phyloP scores from a whole-genome alignment of 257 asterid genomes.

The Solanum stenotomum region DNA sequence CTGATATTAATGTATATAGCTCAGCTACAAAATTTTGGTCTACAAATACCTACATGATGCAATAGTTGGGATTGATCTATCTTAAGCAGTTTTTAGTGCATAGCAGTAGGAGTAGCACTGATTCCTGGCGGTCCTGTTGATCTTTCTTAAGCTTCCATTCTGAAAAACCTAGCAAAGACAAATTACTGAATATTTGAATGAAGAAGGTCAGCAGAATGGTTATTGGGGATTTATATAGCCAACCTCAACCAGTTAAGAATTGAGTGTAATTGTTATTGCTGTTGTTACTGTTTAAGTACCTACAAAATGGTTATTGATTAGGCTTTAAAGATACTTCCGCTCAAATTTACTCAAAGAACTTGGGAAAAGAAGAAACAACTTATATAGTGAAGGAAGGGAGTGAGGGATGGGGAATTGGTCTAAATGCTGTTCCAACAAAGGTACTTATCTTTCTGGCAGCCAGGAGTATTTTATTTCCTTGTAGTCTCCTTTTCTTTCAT shows the following conservation, averaged over 20 bases:
- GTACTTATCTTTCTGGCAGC: neutral
- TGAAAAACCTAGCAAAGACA: neutral
- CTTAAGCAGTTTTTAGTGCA: neutral
- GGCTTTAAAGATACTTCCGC: neutral
- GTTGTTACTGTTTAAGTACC: neutral
- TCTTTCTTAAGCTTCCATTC: neutral
- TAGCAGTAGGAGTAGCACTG: neutral
- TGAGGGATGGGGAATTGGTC: neutral
- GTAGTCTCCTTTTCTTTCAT: neutral
- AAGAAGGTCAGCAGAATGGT: neutral
- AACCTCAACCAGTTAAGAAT: neutral
- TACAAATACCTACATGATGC: neutral
- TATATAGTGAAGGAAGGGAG: neutral
- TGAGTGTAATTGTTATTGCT: neutral
- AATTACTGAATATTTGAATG: neutral
- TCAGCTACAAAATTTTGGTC: neutral
- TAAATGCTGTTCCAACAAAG: neutral
- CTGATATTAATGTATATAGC: neutral
- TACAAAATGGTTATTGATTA: neutral
- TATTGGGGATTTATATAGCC: neutral
- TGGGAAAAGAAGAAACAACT: neutral
- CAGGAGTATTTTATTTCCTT: neutral
- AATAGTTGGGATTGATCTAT: neutral
- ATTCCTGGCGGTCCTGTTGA: neutral
- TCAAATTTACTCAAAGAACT: neutral